phyloP scores from a whole-genome alignment of 805 yeast species.

The Lachancea thermotolerans region DNA sequence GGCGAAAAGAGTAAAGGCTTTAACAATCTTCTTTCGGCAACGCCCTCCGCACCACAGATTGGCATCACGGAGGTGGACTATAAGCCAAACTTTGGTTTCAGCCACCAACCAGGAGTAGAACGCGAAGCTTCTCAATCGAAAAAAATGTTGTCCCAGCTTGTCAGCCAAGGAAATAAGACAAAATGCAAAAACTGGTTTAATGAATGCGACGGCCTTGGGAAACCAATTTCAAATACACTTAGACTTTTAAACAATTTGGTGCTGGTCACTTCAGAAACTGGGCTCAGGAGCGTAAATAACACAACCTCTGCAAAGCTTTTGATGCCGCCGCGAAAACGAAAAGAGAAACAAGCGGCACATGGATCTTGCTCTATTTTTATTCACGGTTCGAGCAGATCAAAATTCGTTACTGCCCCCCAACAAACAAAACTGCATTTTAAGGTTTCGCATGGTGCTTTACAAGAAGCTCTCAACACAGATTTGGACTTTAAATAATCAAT shows the following conservation, averaged over 20 bases:
- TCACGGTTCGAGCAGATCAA: conserved; percentile 10
- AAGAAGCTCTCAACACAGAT: conserved; percentile 28
- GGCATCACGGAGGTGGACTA: conserved; percentile 1
- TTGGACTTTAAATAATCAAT: conserved; percentile 11
- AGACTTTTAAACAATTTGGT: conserved; percentile 3
- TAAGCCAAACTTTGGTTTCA: not conserved
- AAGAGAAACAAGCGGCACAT: conserved; percentile 1
- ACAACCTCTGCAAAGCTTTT: conserved; percentile 1
- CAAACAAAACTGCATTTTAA: conserved; percentile 16
- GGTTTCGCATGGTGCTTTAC: conserved; percentile 22
- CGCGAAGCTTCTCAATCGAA: conserved; percentile 1
- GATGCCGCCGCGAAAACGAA: not conserved
- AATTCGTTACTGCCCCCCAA: conserved; percentile 8
- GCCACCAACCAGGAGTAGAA: no score
- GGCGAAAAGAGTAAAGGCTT: not conserved
- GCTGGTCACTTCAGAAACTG: conserved; percentile 10
- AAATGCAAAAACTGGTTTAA: conserved; percentile 4
- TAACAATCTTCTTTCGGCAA: not conserved
- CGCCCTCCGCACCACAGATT: conserved; percentile 1
- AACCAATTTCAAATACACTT: conserved; percentile 1
- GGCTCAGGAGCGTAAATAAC: not conserved
- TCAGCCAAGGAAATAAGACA: not conserved
- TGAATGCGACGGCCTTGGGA: not conserved
- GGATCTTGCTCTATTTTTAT: conserved; percentile 3
- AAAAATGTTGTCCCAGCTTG: conserved; percentile 5